Evolutionary conservation across 2,329 filamentous ascomycete genomes (phyloP).

Genomic region (Aspergillaceae sp.): DNA sequence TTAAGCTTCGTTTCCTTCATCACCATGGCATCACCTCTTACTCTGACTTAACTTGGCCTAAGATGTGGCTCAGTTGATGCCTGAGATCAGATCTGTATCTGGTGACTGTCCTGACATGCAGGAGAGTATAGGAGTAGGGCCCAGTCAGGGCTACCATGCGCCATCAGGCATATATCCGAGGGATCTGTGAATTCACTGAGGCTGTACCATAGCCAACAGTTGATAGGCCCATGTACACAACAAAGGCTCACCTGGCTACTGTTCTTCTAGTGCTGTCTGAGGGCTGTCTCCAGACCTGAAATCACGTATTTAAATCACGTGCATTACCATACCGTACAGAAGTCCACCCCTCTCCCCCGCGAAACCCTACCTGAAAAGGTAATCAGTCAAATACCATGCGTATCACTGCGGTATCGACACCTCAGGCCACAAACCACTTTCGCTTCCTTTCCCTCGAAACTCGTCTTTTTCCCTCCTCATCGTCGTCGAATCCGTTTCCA

Average conservation of each 20-base stretch:
- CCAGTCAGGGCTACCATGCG: not conserved
- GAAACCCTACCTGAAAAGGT: constrained; percentile 13
- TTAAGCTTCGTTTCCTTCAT: not conserved
- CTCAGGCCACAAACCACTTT: not conserved
- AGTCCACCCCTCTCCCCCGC: constrained; percentile 16
- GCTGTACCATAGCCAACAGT: too few species aligned
- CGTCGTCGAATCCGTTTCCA: too few species aligned
- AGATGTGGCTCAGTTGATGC: not conserved
- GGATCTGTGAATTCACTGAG: too few species aligned
- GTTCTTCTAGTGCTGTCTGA: too few species aligned
- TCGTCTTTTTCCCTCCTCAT: not conserved
- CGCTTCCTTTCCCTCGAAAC: not conserved
- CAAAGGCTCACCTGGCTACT: not conserved
- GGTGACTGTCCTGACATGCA: not conserved
- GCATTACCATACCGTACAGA: constrained; percentile 1
- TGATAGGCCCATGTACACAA: not conserved
- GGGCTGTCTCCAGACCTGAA: too few species aligned
- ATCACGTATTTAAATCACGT: not conserved
- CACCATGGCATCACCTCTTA: not conserved
- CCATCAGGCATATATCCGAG: not conserved
- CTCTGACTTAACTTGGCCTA: not conserved
- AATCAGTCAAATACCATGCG: not conserved
- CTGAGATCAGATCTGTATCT: not conserved
- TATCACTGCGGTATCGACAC: not conserved
- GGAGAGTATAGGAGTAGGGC: not conserved